These are phyloP conservation scores for Corylus heterophylla DNA, from an alignment of 306 rosid genomes.

Conservation along the genomic window DNA sequence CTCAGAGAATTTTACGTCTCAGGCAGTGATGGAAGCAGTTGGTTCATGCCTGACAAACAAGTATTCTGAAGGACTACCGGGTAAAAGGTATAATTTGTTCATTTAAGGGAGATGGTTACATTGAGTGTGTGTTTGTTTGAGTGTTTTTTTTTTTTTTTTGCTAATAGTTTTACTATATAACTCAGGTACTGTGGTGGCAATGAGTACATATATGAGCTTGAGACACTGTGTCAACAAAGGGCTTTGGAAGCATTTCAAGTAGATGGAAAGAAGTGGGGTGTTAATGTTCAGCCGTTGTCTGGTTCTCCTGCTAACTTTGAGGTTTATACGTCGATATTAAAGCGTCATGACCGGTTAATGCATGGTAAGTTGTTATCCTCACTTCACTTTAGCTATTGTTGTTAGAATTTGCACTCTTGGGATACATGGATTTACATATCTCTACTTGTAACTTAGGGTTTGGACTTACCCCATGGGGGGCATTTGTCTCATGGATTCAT, in stretches of 20 bases:
- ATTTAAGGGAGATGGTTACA: not conserved
- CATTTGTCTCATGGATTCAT: slow-evolving; percentile 97
- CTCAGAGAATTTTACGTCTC: slow-evolving; percentile 88
- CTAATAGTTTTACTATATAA: slow-evolving; percentile 13
- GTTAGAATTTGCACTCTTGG: not conserved
- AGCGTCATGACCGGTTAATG: slow-evolving; percentile 90
- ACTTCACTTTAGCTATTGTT: slow-evolving; percentile 7
- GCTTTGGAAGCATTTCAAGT: slow-evolving; percentile 82
- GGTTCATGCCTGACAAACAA: slow-evolving; percentile 97
- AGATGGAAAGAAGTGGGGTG: slow-evolving; percentile 84
- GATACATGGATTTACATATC: slow-evolving; percentile 16
- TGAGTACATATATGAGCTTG: slow-evolving; percentile 91
- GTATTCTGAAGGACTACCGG: slow-evolving; percentile 94
- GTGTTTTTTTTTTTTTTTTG: slow-evolving; percentile 6
- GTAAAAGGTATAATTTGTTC: slow-evolving; percentile 65
- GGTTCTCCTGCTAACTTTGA: slow-evolving; percentile 98
- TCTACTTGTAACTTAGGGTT: slow-evolving; percentile 56
- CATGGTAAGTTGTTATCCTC: slow-evolving; percentile 56
- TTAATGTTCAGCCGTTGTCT: slow-evolving; percentile 91
- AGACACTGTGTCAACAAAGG: slow-evolving; percentile 82
- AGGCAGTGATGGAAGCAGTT: slow-evolving; percentile 98
- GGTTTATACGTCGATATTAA: slow-evolving; percentile 89
- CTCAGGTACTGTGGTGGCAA: slow-evolving; percentile 94
- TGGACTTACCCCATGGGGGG: slow-evolving; percentile 98
- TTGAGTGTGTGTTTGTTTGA: not conserved